Percentiles rank a stretch among this genome's conserved stretches.
phyloP scores from a whole-genome alignment of 1,284 basidiomycete species.

The Gastroboletus turbinatus region DNA sequence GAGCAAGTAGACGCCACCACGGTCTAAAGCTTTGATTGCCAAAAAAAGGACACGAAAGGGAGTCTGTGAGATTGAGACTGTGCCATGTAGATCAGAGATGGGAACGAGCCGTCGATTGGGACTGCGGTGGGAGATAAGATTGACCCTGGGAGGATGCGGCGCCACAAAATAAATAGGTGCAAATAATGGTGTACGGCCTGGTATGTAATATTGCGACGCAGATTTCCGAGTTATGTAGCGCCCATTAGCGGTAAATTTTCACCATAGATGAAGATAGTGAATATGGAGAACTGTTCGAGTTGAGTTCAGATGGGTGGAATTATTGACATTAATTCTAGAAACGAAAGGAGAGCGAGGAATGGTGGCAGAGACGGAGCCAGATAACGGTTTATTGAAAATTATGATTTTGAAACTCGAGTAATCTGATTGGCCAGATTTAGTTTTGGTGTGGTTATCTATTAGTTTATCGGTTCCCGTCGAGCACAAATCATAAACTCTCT shows the following conservation, averaged over 20 bases:
- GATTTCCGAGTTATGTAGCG: constrained; percentile 30
- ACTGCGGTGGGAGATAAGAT: constrained; percentile 33
- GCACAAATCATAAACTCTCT: constrained; percentile 38
- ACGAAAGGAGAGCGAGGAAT: neutral
- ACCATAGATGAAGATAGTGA: constrained; percentile 16
- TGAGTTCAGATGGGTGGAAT: neutral
- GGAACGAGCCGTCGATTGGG: constrained; percentile 12
- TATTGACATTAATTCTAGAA: constrained; percentile 8
- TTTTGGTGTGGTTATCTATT: constrained; percentile 37
- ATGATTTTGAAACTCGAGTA: constrained; percentile 29
- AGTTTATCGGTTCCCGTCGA: constrained; percentile 37
- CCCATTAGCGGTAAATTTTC: constrained; percentile 34
- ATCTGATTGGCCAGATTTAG: constrained; percentile 40
- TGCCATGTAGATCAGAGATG: constrained; percentile 9
- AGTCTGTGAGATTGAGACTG: neutral
- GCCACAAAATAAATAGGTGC: constrained; percentile 26
- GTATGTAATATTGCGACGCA: constrained; percentile 32
- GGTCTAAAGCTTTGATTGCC: neutral
- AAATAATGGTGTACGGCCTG: constrained; percentile 24
- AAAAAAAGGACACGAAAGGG: neutral
- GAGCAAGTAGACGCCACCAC: neutral
- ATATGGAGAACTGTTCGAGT: neutral
- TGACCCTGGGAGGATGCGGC: constrained; percentile 28
- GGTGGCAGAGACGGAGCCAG: constrained; percentile 7
- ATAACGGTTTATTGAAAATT: constrained; percentile 20